Percentiles rank a stretch among this genome's conserved stretches.
These are phyloP conservation scores for Dipodascus geniculatus DNA, from an alignment of 805 yeast species.

Conservation along the genomic window DNA sequence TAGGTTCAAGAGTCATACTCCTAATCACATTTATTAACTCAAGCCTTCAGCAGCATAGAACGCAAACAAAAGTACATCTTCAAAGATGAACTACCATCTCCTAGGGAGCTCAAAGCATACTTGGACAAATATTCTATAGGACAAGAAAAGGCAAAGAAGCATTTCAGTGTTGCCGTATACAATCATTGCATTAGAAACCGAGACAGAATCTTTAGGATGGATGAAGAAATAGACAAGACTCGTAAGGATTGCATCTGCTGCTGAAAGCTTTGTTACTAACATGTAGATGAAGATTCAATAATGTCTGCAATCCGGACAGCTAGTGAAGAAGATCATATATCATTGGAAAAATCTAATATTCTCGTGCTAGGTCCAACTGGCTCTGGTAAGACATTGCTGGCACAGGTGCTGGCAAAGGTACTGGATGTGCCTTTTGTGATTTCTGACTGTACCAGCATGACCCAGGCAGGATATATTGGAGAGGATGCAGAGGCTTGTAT, in stretches of 20 bases:
- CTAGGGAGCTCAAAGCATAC: slow-evolving; percentile 32
- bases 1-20: too few species aligned
- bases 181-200: slow-evolving; percentile 42
- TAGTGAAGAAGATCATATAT: slow-evolving; percentile 30
- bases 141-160: slow-evolving; percentile 43
- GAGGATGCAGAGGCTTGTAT: slow-evolving; percentile 51
- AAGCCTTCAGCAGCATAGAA: not conserved
- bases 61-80: not conserved
- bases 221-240: slow-evolving; percentile 15
- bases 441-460: slow-evolving; percentile 49
- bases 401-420: slow-evolving; percentile 40
- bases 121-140: slow-evolving; percentile 45
- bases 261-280: not conserved
- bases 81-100: slow-evolving; percentile 30
- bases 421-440: slow-evolving; percentile 46
- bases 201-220: slow-evolving; percentile 24
- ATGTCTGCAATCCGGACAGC: not conserved
- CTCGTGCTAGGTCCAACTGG: slow-evolving; percentile 50
- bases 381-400: slow-evolving; percentile 48
- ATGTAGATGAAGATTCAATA: not conserved
- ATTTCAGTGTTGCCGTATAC: slow-evolving; percentile 50
- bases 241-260: not conserved
- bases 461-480: slow-evolving; percentile 57
- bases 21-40: too few species aligned
- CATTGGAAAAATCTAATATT: slow-evolving; percentile 44